Percentiles rank a stretch among this genome's conserved stretches.
Evolutionary conservation across 768 basidiomycete species (phyloP).

Genomic region (Boletus barrowsii): DNA sequence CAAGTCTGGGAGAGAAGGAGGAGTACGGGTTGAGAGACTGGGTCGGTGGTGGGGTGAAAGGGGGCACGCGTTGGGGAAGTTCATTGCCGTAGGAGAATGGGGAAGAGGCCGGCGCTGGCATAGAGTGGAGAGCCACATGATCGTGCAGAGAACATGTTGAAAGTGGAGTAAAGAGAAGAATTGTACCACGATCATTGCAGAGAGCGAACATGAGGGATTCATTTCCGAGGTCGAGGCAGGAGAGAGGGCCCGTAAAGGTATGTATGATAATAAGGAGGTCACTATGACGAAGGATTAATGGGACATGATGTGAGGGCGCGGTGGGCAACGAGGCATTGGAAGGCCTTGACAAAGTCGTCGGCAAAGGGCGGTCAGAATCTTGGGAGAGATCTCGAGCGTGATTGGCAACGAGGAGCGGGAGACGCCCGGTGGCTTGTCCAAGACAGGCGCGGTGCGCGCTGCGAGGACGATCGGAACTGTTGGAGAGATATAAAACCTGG

Average conservation of each 20-base stretch:
- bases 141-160: conserved; percentile 28
- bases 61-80: conserved; percentile 1
- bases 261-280: conserved; percentile 20
- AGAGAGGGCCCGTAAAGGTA: conserved; percentile 18
- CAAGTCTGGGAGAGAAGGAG: neutral
- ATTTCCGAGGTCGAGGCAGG: conserved; percentile 33
- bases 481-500: conserved; percentile 30
- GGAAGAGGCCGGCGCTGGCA: conserved; percentile 21
- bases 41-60: conserved; percentile 7
- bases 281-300: conserved; percentile 21
- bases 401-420: conserved; percentile 19
- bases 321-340: conserved; percentile 19
- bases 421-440: conserved; percentile 9
- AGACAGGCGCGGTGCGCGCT: conserved; percentile 9
- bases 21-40: neutral
- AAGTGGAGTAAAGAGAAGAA: conserved; percentile 27
- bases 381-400: conserved; percentile 5
- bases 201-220: conserved; percentile 32
- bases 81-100: conserved; percentile 25
- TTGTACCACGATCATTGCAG: conserved; percentile 23
- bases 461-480: conserved; percentile 15
- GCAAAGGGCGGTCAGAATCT: conserved; percentile 15
- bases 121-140: conserved; percentile 20
- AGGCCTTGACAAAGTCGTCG: conserved; percentile 18
- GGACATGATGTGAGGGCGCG: conserved; percentile 6